Base-by-base conservation (phyloP, 352 stramenopile genomes). In the Globisporangium alternatum region DNA sequence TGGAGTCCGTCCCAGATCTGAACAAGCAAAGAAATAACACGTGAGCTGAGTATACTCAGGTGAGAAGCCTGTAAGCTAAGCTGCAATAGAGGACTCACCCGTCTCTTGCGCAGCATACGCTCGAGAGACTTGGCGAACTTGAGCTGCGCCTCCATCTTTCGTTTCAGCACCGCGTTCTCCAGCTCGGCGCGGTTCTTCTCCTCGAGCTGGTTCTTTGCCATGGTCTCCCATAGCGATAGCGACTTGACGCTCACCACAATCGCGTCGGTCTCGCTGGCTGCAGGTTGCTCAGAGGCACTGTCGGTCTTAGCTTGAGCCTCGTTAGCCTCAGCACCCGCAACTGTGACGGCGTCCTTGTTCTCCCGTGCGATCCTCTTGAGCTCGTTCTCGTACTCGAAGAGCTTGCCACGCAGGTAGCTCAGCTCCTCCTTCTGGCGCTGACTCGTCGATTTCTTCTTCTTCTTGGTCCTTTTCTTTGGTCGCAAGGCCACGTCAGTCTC, bases 401-500 rank as follows among this genome's bases (percentile, higher is more conserved):
- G 37, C 43, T 61, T 60, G 52, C 33, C 25, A n/a, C 52, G 52
- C 39, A 66, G 13, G 53, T 61, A 66, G 43, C 21, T 48, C 21
- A 66, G 61, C 51, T 66, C 61, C 28, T 60, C 25, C 15, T 65
- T 65, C 47, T 58, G 59, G 3, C 59, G 59, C 59, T 58, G 59
- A 7, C 45, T 51, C 15, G 31, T 65, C 22, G 59, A 65, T 19
- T 57, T 65, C 35, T 52, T 57, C 35, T 64, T 64, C 56, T 48
- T 60, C 8, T 52, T 62, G 22, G 21, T 39, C 55, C 43, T 62
- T 25, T 22, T 51, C 55, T 43, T 52, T 31, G 45, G 45, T 31
- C 45, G 45, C 6, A 2, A 10, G 21, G 25, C 21, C 5, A n/a
- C 33, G 8, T 31, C 45, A 7, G 37, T 17, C 13, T 15, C 37